Evolutionary conservation across 805 yeast genomes (phyloP).

Genomic region (Kregervanrija fluxuum): DNA sequence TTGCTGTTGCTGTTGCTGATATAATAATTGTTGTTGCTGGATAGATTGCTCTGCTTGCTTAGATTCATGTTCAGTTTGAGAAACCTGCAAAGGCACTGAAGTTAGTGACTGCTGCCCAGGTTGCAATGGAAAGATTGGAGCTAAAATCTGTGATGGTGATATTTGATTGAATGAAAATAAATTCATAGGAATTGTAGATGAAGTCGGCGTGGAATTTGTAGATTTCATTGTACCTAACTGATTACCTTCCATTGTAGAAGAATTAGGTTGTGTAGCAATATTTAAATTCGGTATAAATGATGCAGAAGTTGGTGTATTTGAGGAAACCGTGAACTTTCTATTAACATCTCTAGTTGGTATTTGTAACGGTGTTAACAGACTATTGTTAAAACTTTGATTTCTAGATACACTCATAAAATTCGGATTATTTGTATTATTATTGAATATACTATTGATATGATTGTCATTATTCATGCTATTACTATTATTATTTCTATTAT

Average conservation of each 20-base stretch:
- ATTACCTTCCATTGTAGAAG: no score
- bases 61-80: no score
- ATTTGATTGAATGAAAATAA: conserved; percentile 23
- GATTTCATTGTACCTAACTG: neutral
- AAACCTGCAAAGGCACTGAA: no score
- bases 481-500: conserved; percentile 3
- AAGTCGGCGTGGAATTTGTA: conserved; percentile 18
- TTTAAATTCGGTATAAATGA: conserved; percentile 5
- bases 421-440: neutral
- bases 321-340: neutral
- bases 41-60: no score
- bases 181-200: conserved; percentile 22
- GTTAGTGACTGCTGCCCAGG: no score
- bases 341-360: neutral
- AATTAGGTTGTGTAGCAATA: neutral
- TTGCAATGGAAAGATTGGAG: neutral
- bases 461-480: neutral
- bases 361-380: neutral
- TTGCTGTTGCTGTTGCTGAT: neutral
- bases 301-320: conserved; percentile 1
- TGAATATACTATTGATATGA: no score
- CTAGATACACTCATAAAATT: neutral
- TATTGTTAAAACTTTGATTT: neutral
- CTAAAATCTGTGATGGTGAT: conserved; percentile 19
- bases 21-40: neutral